Percentiles rank a stretch among this genome's conserved stretches.
Evolutionary conservation across 495 filamentous ascomycete species (phyloP).

Genomic region (Neurospora sp.): DNA sequence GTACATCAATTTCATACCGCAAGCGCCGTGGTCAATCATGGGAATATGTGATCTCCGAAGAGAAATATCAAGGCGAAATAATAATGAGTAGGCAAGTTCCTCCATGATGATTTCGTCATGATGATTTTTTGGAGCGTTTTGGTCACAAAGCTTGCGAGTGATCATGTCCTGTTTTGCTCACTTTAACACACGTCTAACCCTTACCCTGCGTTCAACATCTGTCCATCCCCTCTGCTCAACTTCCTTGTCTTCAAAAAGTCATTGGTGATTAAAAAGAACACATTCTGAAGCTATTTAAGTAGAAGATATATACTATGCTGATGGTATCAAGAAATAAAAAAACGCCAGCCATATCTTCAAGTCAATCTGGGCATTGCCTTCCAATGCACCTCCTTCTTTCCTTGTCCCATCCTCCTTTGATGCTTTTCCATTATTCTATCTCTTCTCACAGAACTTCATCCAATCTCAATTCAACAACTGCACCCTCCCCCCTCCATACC

Average conservation of each 20-base stretch:
- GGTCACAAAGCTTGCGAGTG: neutral
- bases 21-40: neutral
- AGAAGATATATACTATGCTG: neutral
- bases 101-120: too few relatives aligned
- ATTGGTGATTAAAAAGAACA: neutral
- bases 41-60: neutral
- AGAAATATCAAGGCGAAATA: neutral
- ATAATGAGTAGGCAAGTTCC: too few relatives aligned
- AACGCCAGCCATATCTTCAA: neutral
- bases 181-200: neutral
- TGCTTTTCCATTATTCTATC: neutral
- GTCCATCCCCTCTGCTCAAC: neutral
- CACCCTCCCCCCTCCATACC: neutral
- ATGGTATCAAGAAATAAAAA: neutral
- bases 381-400: neutral
- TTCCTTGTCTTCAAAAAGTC: neutral
- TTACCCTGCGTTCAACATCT: neutral
- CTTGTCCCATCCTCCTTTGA: neutral
- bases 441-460: neutral
- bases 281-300: neutral
- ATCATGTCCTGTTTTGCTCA: neutral
- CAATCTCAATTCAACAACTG: slow-evolving; percentile 1
- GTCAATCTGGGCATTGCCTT: neutral
- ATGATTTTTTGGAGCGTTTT: neutral
- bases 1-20: neutral